Evolutionary conservation across 2,329 filamentous ascomycete genomes (phyloP), one percentile per base, ranked within the genome.

Genomic region (Ophiostoma angusticollis): DNA sequence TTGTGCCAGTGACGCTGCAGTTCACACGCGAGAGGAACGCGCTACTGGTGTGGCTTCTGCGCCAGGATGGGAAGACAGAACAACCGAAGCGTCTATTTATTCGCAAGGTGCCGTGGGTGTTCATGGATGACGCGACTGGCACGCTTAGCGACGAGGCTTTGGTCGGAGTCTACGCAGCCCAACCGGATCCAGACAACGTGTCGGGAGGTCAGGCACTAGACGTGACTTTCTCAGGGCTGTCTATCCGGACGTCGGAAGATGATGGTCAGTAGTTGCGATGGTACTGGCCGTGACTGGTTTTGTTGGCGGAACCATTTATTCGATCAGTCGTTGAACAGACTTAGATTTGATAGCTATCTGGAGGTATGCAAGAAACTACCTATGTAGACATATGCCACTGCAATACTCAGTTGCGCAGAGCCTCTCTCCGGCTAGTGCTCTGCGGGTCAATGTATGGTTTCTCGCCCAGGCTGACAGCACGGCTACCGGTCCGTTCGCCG

Each of bases 391-490:
- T n/a, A n/a, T n/a, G n/a, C n/a, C n/a, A n/a, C n/a, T n/a, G n/a
- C n/a, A n/a, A n/a, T n/a, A n/a, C 6, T 28, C 25, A 7, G 28
- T 25, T 32, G 21, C 23, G 13, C 31, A 54, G 37, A 7, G 51
- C 53, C 43, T 52, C 50, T 18, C 50, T 37, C 9, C 53, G 39
- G 37, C 50, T 51, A 14, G 32, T 54, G 46, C 61, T 65, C 42
- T 52, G 37, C 1, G 66, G 64, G 39, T 74, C 68, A 36, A 70
- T 59, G 46, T 69, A 74, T 2, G 69, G 69, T 49, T 55, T 57
- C 55, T 74, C 70, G 0, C 70, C 71, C 12, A 74, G 47, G 5
- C 68, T 65, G 7, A 72, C 68, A 3, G 62, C 67, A 1, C 71
- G 52, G 23, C 64, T 62, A 0, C 70, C 70, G 8, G 58, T 59